phyloP scores from a whole-genome alignment of 352 stramenopile genomes.

The Phytophthora tentaculata region DNA sequence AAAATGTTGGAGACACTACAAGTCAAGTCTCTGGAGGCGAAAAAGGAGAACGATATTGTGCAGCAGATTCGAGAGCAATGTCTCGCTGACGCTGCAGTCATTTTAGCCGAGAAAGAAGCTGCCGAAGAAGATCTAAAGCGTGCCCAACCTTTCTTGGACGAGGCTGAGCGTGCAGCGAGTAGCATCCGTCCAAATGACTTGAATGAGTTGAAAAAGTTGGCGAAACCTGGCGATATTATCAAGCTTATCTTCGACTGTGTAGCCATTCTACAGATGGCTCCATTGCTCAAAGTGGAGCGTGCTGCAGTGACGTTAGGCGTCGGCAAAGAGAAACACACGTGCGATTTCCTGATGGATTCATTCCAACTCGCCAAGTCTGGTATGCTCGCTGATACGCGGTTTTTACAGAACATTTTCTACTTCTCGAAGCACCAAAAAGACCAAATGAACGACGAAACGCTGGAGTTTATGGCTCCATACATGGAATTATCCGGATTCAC shows the following conservation, averaged over 20 bases:
- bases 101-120: slow-evolving; percentile 86
- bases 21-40: slow-evolving; percentile 83
- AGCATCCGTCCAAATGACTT: slow-evolving; percentile 91
- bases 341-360: slow-evolving; percentile 87
- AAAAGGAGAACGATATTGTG: slow-evolving; percentile 92
- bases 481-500: slow-evolving; percentile 89
- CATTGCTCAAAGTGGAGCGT: slow-evolving; percentile 76
- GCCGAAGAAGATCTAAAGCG: slow-evolving; percentile 90
- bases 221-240: slow-evolving; percentile 92
- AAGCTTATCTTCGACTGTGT: slow-evolving; percentile 95
- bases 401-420: slow-evolving; percentile 90
- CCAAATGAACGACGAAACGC: slow-evolving; percentile 93
- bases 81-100: slow-evolving; percentile 76
- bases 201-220: slow-evolving; percentile 93
- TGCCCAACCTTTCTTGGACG: slow-evolving; percentile 91
- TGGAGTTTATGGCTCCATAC: slow-evolving; percentile 93
- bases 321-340: slow-evolving; percentile 88
- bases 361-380: slow-evolving; percentile 85
- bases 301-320: slow-evolving; percentile 67
- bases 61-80: slow-evolving; percentile 89
- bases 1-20: slow-evolving; percentile 85
- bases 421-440: slow-evolving; percentile 93
- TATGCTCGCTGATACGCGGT: slow-evolving; percentile 90
- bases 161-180: slow-evolving; percentile 85
- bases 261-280: slow-evolving; percentile 87